Percentiles rank a stretch among this genome's conserved stretches.
Conservation (phyloP, 768 basidiomycete species). For the Xerocomus brunneocitrinus region DNA sequence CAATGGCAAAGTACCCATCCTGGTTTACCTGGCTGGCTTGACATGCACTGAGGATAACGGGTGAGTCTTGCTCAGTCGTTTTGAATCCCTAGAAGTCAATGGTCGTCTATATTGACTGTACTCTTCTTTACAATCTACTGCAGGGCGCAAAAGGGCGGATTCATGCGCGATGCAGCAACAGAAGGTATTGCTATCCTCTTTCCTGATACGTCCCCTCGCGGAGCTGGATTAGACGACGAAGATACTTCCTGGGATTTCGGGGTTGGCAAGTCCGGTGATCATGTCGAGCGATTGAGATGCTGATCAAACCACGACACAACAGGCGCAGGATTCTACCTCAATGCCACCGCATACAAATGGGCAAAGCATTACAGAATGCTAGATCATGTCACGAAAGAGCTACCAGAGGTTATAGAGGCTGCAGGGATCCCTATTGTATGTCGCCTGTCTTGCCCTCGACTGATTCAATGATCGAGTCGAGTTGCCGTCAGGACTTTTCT, state of each 20-base stretch:
- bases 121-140: background rate
- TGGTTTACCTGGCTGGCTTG: slow-evolving; percentile 86
- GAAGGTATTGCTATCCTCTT: slow-evolving; percentile 86
- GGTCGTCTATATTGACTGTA: background rate
- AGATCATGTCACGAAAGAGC: slow-evolving; percentile 75
- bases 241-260: slow-evolving; percentile 87
- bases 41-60: slow-evolving; percentile 94
- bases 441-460: slow-evolving; percentile 9
- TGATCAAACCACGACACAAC: slow-evolving; percentile 4
- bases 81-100: background rate
- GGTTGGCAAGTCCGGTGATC: slow-evolving; percentile 45
- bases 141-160: slow-evolving; percentile 91
- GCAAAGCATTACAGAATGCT: slow-evolving; percentile 85
- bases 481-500: slow-evolving; percentile 59
- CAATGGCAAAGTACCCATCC: slow-evolving; percentile 57
- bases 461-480: background rate
- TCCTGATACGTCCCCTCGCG: slow-evolving; percentile 94
- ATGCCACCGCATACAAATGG: slow-evolving; percentile 77
- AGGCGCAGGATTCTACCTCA: slow-evolving; percentile 92
- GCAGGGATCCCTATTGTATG: slow-evolving; percentile 75
- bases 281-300: background rate
- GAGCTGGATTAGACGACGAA: slow-evolving; percentile 82
- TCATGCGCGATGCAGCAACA: slow-evolving; percentile 78
- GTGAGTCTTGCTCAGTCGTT: slow-evolving; percentile 36
- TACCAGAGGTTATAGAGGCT: slow-evolving; percentile 73